Percentiles rank a stretch among this genome's conserved stretches.
These are phyloP conservation scores for Combretum micranthum DNA, from an alignment of 345 rosid species.

Conservation along the genomic window DNA sequence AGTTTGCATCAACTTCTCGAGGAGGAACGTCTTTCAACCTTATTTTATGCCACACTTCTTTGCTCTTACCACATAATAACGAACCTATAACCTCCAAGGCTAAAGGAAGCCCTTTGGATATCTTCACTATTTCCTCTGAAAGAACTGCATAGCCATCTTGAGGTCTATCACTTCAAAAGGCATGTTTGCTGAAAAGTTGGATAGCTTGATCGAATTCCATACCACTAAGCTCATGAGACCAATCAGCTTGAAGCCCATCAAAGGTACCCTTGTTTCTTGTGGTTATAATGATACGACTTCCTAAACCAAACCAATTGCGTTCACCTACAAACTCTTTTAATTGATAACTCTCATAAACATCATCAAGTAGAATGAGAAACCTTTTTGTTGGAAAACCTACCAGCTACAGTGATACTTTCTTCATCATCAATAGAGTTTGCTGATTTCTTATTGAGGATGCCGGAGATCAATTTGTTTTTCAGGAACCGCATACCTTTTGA, in stretches of 20 bases:
- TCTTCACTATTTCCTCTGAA: neutral
- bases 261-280: neutral
- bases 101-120: too few species aligned
- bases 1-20: too few species aligned
- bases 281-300: too few species aligned
- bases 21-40: too few species aligned
- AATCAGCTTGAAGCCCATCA: neutral
- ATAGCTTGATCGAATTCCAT: slow-evolving; percentile 1
- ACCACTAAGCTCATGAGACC: neutral
- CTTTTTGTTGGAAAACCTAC: slow-evolving; percentile 1
- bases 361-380: slow-evolving; percentile 10
- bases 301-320: slow-evolving; percentile 4
- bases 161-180: neutral
- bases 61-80: too few species aligned
- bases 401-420: neutral
- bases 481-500: too few species aligned
- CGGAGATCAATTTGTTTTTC: too few species aligned
- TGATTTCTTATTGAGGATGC: too few species aligned
- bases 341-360: slow-evolving; percentile 4
- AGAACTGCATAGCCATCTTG: neutral
- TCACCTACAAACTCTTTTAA: slow-evolving; percentile 1
- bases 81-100: too few species aligned
- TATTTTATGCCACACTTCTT: too few species aligned
- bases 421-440: too few species aligned
- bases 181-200: slow-evolving; percentile 2